Percentiles rank a stretch among this genome's conserved stretches.
Conservation (phyloP, 208 protist genomes). For the Trypanosomatidae sp. region DNA sequence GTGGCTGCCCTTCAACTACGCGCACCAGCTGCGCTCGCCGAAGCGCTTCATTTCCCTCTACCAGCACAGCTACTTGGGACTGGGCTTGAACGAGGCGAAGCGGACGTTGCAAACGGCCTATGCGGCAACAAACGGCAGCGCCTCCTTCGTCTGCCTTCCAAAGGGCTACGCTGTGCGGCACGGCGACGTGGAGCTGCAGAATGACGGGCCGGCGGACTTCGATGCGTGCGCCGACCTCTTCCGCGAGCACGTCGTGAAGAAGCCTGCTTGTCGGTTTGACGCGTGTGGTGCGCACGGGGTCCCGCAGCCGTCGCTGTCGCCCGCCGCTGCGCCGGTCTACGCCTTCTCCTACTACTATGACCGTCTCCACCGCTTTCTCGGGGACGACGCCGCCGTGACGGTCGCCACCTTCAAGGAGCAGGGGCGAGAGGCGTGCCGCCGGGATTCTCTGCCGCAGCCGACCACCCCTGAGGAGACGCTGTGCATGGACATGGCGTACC, state of each 20-base stretch:
- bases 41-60: slow-evolving; percentile 35
- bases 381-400: slow-evolving; percentile 3
- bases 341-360: slow-evolving; percentile 83
- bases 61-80: slow-evolving; percentile 80
- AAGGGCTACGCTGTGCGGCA: slow-evolving; percentile 12
- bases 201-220: slow-evolving; percentile 22
- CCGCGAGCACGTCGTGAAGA: slow-evolving; percentile 19
- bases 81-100: slow-evolving; percentile 72
- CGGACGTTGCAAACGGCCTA: slow-evolving; percentile 15
- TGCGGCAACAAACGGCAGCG: slow-evolving; percentile 10
- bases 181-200: slow-evolving; percentile 15
- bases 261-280: slow-evolving; percentile 25
- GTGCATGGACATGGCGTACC: slow-evolving; percentile 79
- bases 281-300: slow-evolving; percentile 52
- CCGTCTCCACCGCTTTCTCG: slow-evolving; percentile 29
- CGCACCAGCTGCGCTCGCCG: slow-evolving; percentile 21
- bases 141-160: slow-evolving; percentile 30
- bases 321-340: slow-evolving; percentile 24
- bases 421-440: slow-evolving; percentile 26
- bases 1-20: slow-evolving; percentile 52
- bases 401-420: slow-evolving; percentile 33
- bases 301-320: slow-evolving; percentile 45
- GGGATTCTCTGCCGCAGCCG: not conserved
- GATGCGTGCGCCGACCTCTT: slow-evolving; percentile 25
- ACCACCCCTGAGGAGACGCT: slow-evolving; percentile 17